Percentiles rank a stretch among this genome's conserved stretches.
These are phyloP conservation scores for Mycena galopus DNA, from an alignment of 768 basidiomycete genomes.

Conservation along the genomic window DNA sequence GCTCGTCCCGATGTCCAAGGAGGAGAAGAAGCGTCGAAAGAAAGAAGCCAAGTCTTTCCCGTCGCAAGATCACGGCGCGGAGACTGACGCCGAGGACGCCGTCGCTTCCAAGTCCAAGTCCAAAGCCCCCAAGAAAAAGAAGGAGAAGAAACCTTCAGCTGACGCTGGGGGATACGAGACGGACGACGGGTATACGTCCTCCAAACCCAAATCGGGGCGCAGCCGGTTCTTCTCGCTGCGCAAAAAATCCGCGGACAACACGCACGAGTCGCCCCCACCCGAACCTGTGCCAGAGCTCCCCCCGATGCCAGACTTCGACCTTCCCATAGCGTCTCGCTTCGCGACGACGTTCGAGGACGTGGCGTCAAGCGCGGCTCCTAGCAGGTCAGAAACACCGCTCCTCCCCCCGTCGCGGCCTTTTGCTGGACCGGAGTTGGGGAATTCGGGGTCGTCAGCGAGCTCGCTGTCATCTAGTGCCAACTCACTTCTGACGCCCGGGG, in stretches of 20 bases:
- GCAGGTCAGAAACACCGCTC: constrained; percentile 26
- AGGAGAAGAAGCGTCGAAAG: constrained; percentile 38
- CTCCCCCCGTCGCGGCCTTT: constrained; percentile 30
- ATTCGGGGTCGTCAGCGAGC: constrained; percentile 1
- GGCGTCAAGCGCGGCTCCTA: constrained; percentile 8
- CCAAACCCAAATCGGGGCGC: constrained; percentile 49
- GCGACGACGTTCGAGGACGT: constrained; percentile 50
- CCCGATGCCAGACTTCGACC: constrained; percentile 46
- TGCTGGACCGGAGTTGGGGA: neutral
- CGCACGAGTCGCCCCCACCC: constrained; percentile 25
- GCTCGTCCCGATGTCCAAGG: constrained; percentile 39
- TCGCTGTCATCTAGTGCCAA: constrained; percentile 34
- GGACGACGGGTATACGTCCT: constrained; percentile 42
- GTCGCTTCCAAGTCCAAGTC: constrained; percentile 19
- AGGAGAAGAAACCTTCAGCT: constrained; percentile 35
- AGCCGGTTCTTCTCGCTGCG: constrained; percentile 59
- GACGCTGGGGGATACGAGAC: constrained; percentile 41
- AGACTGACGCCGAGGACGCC: constrained; percentile 33
- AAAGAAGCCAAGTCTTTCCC: constrained; percentile 17
- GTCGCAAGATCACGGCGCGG: constrained; percentile 39
- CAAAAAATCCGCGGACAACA: constrained; percentile 43
- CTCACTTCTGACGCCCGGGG: constrained; percentile 29
- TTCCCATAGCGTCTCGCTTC: constrained; percentile 64
- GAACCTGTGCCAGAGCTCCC: constrained; percentile 41
- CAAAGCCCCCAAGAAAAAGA: constrained; percentile 36